Conservation (phyloP, 2,329 filamentous ascomycete species). For the Pseudopyrenochaeta lycopersici region DNA sequence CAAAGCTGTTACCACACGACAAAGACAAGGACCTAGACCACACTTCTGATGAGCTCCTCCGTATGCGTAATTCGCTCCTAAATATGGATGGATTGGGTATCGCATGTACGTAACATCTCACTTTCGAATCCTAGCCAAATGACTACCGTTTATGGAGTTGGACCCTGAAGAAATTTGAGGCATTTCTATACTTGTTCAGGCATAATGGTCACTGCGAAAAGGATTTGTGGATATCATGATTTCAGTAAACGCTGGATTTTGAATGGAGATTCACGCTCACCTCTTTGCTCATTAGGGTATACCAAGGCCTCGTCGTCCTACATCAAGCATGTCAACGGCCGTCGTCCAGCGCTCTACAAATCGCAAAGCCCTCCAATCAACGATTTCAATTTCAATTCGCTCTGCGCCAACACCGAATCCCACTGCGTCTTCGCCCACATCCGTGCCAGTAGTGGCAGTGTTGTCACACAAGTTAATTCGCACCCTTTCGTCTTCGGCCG, state of each 20-base stretch:
- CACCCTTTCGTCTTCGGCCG: slow-evolving; percentile 66
- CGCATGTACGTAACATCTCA: slow-evolving; percentile 51
- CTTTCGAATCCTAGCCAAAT: neutral
- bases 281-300: slow-evolving; percentile 49
- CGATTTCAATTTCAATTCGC: slow-evolving; percentile 63
- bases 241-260: too few relatives aligned
- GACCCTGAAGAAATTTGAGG: too few relatives aligned
- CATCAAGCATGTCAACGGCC: slow-evolving; percentile 45
- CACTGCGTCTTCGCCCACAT: slow-evolving; percentile 64
- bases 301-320: slow-evolving; percentile 56
- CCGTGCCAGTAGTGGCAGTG: slow-evolving; percentile 59
- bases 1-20: slow-evolving; percentile 59
- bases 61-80: slow-evolving; percentile 61
- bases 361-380: slow-evolving; percentile 61
- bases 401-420: slow-evolving; percentile 62
- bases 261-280: neutral
- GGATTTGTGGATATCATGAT: neutral
- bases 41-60: slow-evolving; percentile 54
- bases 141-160: neutral
- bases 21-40: slow-evolving; percentile 51
- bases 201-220: neutral
- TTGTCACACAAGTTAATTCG: slow-evolving; percentile 61
- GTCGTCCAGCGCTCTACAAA: slow-evolving; percentile 62
- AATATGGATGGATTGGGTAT: slow-evolving; percentile 66
- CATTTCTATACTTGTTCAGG: neutral